Percentiles rank a stretch among this genome's conserved stretches.
These are phyloP conservation scores for Bolboschoenoplectus hybrid DNA, from an alignment of 202 grass and related monocot species.

Conservation along the genomic window DNA sequence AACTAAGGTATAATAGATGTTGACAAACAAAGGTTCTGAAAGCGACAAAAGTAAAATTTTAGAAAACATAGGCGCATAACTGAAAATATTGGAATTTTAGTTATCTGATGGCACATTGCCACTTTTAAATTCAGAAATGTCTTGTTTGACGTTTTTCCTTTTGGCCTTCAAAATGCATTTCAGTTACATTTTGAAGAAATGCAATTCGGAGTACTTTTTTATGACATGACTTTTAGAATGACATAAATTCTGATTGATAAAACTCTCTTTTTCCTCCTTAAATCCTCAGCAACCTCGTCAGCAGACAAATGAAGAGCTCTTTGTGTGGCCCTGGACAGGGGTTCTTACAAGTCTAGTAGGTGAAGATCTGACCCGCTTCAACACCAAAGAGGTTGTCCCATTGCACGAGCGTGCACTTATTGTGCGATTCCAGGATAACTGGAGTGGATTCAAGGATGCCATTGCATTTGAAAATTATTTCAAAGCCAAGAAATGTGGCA, in stretches of 20 bases:
- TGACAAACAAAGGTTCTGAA: neutral
- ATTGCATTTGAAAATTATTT: slow-evolving; percentile 78
- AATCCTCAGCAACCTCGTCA: slow-evolving; percentile 4
- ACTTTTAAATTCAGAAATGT: neutral
- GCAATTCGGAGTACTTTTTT: neutral
- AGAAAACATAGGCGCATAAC: neutral
- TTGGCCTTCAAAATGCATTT: neutral
- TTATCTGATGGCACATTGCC: neutral
- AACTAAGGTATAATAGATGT: slow-evolving; percentile 12
- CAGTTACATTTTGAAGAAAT: neutral
- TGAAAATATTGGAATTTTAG: neutral
- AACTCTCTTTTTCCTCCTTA: neutral
- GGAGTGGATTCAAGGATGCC: slow-evolving; percentile 73
- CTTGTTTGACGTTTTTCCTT: neutral
- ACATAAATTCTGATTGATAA: neutral
- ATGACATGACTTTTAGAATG: slow-evolving; percentile 10
- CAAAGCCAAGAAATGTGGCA: slow-evolving; percentile 46
- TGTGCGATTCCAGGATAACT: slow-evolving; percentile 59
- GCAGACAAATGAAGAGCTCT: slow-evolving; percentile 52
- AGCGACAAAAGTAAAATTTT: neutral
- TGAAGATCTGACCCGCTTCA: slow-evolving; percentile 43
- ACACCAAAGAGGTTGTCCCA: slow-evolving; percentile 47
- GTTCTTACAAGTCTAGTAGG: slow-evolving; percentile 57
- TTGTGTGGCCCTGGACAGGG: slow-evolving; percentile 76
- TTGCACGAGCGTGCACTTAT: slow-evolving; percentile 52